phyloP scores from a whole-genome alignment of 2,329 filamentous ascomycete genomes.

The Fusarium annulatum region DNA sequence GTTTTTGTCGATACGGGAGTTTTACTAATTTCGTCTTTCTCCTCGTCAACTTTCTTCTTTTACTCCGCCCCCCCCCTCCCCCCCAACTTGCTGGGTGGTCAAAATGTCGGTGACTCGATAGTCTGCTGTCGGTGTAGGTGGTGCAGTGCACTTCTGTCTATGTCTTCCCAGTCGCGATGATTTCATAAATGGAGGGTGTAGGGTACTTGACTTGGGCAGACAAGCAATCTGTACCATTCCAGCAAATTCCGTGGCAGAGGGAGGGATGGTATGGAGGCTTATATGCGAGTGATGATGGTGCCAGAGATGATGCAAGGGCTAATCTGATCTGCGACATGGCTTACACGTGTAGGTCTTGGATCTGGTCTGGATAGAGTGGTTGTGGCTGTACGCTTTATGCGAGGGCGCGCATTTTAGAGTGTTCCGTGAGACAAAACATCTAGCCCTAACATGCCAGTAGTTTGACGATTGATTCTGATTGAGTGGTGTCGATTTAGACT shows the following conservation, averaged over 20 bases:
- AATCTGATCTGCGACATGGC: slow-evolving; percentile 13
- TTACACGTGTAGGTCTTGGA: slow-evolving; percentile 15
- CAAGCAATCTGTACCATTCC: slow-evolving; percentile 22
- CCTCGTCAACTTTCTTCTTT: neutral
- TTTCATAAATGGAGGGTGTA: neutral
- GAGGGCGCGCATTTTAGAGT: slow-evolving; percentile 8
- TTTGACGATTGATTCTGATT: neutral
- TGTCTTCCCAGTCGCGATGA: neutral
- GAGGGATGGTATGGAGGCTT: slow-evolving; percentile 25
- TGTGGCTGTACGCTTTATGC: slow-evolving; percentile 5
- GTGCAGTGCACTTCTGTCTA: neutral
- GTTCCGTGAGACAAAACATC: neutral
- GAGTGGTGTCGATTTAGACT: neutral
- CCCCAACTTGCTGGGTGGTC: neutral
- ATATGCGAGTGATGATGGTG: neutral
- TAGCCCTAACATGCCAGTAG: slow-evolving; percentile 11
- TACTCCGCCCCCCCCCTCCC: neutral
- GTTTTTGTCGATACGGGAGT: neutral
- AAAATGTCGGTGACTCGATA: neutral
- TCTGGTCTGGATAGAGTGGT: slow-evolving; percentile 6
- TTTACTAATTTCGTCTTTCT: too few relatives aligned
- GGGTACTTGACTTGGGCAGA: slow-evolving; percentile 4
- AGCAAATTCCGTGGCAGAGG: neutral
- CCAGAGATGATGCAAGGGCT: slow-evolving; percentile 8
- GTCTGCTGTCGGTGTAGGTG: neutral